Evolutionary conservation across 2,329 filamentous ascomycete genomes (phyloP), one percentile per base, ranked within the genome.

Genomic region (Penicillium sumatraense): DNA sequence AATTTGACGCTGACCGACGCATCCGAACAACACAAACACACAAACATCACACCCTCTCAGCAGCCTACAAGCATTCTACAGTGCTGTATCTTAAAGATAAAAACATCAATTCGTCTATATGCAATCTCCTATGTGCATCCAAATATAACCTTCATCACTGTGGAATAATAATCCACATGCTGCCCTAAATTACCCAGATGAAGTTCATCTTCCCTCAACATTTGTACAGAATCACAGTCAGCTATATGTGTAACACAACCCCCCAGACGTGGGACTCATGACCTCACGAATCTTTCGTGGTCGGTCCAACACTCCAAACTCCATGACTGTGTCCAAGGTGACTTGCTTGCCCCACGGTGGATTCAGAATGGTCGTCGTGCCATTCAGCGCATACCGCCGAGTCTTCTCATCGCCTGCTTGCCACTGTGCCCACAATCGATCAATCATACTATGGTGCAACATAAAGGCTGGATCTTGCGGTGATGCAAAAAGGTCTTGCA

Each of bases 381-480:
- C 63, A 35, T 65, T 63, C 0, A 66, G 24, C 13, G 61, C 63
- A 21, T 57, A 49, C 20, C 59, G 53, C 21, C 55, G 59, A 41
- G 36, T 51, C n/a, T 9, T 10, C 18, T 54, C 56, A 23, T 62
- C 59, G 16, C 6, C 24, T 2, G 27, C 51, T 31, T 82, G 79
- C 80, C 80, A 82, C 2, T 73, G 76, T 71, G 73, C 77, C 68
- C 72, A 82, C 5, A 73, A 58, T 8, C 78, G 71, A 58, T 82
- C 80, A 23, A 81, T 75, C 65, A 74, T 73, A 0, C 70, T 70
- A 57, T 81, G 78, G 59, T 81, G 78, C 14, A 81, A 65, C 58
- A 72, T 80, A 63, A 81, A 81, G 5, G 64, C 68, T 13, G 77
- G 78, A 36, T 81, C 78, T 9, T 70, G 72, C 1, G 79, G 76